These are phyloP conservation scores for Solanum rostratum DNA, from an alignment of 257 asterid genomes.

Conservation along the genomic window DNA sequence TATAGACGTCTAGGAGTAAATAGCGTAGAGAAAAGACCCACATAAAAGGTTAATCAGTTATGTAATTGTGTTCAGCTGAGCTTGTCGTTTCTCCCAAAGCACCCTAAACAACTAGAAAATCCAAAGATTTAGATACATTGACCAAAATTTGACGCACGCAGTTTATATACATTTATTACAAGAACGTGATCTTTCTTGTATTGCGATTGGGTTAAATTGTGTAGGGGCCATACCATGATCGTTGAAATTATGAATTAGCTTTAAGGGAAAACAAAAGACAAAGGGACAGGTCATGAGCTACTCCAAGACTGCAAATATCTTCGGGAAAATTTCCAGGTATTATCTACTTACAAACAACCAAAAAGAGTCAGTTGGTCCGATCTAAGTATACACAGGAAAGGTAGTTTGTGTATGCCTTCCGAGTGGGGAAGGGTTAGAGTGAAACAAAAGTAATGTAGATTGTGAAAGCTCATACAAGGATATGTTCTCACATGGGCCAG, in stretches of 20 bases:
- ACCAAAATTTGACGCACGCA: neutral
- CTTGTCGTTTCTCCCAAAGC: neutral
- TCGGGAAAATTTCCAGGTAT: neutral
- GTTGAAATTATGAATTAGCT: neutral
- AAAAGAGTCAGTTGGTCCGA: neutral
- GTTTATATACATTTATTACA: too few species aligned
- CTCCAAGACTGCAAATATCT: neutral
- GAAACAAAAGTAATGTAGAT: neutral
- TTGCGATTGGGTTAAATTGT: neutral
- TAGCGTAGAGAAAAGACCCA: neutral
- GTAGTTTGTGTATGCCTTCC: neutral
- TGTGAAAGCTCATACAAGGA: neutral
- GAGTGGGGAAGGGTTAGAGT: neutral
- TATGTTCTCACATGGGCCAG: neutral
- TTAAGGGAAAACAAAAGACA: neutral
- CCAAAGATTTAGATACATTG: neutral
- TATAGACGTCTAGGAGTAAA: too few species aligned
- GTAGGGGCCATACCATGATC: neutral
- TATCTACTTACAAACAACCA: slow-evolving; percentile 1
- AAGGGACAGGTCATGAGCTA: neutral
- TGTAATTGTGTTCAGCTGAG: neutral
- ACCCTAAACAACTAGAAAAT: neutral
- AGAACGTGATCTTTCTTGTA: neutral
- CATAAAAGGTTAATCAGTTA: neutral
- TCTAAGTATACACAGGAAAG: neutral